These are phyloP conservation scores for Jatropha curcas DNA, from an alignment of 345 rosid genomes.

Conservation along the genomic window DNA sequence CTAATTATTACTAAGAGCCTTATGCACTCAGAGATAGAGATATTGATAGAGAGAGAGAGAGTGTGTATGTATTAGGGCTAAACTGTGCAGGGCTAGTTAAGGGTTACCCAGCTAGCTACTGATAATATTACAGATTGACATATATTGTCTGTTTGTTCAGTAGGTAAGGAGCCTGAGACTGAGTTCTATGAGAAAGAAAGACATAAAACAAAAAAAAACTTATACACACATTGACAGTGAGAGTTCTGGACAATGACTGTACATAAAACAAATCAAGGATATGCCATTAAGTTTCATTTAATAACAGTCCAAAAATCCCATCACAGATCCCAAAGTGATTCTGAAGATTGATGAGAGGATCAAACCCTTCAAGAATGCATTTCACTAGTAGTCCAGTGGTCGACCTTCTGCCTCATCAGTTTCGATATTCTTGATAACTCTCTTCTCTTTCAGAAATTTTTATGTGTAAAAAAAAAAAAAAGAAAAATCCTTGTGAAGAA, in stretches of 20 bases:
- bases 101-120: conserved; percentile 15
- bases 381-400: too few relatives aligned
- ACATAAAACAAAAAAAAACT: conserved; percentile 20
- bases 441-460: too few relatives aligned
- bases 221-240: conserved; percentile 29
- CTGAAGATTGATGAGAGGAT: conserved; percentile 2
- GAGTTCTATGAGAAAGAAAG: conserved; percentile 21
- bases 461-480: not conserved
- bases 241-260: conserved; percentile 41
- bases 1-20: conserved; percentile 47
- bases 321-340: conserved; percentile 55
- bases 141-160: conserved; percentile 17
- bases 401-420: too few relatives aligned
- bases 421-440: too few relatives aligned
- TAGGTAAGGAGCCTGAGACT: conserved; percentile 32
- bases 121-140: conserved; percentile 30
- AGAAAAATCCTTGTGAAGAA: not conserved
- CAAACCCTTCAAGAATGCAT: not conserved
- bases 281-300: conserved; percentile 22
- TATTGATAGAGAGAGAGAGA: not conserved
- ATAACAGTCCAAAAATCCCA: conserved; percentile 28
- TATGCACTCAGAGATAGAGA: conserved; percentile 3
- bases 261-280: conserved; percentile 51
- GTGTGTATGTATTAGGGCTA: conserved; percentile 19
- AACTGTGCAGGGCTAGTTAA: conserved; percentile 19